Evolutionary conservation across 2,329 filamentous ascomycete genomes (phyloP).

Genomic region (Fusarium metavorans): DNA sequence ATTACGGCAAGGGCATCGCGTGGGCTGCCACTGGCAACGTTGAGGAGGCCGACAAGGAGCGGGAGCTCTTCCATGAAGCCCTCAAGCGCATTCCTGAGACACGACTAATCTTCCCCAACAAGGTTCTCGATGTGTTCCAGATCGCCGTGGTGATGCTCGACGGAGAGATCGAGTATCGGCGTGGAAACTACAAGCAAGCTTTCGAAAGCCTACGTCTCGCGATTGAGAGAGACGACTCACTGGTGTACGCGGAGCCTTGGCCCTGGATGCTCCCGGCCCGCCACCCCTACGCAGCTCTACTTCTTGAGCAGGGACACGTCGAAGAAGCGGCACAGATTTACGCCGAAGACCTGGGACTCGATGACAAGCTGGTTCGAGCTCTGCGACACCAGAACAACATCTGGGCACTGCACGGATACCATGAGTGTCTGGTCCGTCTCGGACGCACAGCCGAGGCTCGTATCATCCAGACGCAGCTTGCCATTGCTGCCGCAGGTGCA

Average conservation of each 20-base stretch:
- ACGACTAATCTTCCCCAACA: slow-evolving; percentile 64
- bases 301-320: slow-evolving; percentile 73
- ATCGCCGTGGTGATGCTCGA: slow-evolving; percentile 75
- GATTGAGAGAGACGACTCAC: slow-evolving; percentile 68
- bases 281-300: slow-evolving; percentile 77
- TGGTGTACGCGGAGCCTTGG: slow-evolving; percentile 81
- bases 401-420: slow-evolving; percentile 76
- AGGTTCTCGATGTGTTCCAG: slow-evolving; percentile 5
- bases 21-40: slow-evolving; percentile 69
- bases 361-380: slow-evolving; percentile 67
- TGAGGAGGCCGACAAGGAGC: slow-evolving; percentile 65
- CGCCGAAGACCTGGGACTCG: slow-evolving; percentile 20
- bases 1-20: slow-evolving; percentile 78
- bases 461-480: slow-evolving; percentile 2
- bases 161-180: slow-evolving; percentile 79
- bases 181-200: slow-evolving; percentile 66
- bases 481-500: neutral
- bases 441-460: neutral
- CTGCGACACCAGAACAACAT: slow-evolving; percentile 76
- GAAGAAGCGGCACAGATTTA: neutral
- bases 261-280: slow-evolving; percentile 82
- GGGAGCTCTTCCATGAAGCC: slow-evolving; percentile 63
- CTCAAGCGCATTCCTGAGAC: slow-evolving; percentile 65
- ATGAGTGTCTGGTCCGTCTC: slow-evolving; percentile 64
- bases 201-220: slow-evolving; percentile 69